Conservation (phyloP, 352 stramenopile genomes). For the Phytophthora parvispora region DNA sequence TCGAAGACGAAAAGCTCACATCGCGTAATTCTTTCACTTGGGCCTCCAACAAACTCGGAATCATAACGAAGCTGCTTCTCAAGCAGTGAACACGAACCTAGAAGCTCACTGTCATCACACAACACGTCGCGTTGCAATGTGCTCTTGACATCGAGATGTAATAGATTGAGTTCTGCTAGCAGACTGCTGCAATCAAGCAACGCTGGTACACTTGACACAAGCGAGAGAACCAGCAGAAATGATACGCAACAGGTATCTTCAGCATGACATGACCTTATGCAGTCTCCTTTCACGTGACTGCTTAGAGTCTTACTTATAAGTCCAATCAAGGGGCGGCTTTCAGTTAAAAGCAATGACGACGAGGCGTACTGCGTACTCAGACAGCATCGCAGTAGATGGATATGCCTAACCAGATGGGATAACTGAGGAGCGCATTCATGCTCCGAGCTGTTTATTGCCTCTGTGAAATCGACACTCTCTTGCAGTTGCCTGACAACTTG, state of each 20-base stretch:
- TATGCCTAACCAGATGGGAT: not conserved
- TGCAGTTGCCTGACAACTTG: constrained; percentile 18
- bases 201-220: constrained; percentile 47
- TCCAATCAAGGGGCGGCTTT: constrained; percentile 14
- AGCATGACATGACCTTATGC: constrained; percentile 26
- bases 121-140: constrained; percentile 2
- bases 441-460: constrained; percentile 49
- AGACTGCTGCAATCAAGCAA: constrained; percentile 38
- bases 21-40: constrained; percentile 37
- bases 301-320: constrained; percentile 40
- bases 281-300: constrained; percentile 25
- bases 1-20: constrained; percentile 42
- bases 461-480: constrained; percentile 29
- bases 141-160: constrained; percentile 23
- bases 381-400: constrained; percentile 45
- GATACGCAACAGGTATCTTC: constrained; percentile 60
- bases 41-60: constrained; percentile 41
- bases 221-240: constrained; percentile 40
- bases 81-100: constrained; percentile 44
- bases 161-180: constrained; percentile 26
- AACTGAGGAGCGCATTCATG: constrained; percentile 42
- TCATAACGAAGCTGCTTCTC: constrained; percentile 45
- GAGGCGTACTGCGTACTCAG: constrained; percentile 43
- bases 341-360: constrained; percentile 11
- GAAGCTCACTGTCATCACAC: not conserved